phyloP scores from a whole-genome alignment of 208 protist genomes.

The Angomonas ambiguus region DNA sequence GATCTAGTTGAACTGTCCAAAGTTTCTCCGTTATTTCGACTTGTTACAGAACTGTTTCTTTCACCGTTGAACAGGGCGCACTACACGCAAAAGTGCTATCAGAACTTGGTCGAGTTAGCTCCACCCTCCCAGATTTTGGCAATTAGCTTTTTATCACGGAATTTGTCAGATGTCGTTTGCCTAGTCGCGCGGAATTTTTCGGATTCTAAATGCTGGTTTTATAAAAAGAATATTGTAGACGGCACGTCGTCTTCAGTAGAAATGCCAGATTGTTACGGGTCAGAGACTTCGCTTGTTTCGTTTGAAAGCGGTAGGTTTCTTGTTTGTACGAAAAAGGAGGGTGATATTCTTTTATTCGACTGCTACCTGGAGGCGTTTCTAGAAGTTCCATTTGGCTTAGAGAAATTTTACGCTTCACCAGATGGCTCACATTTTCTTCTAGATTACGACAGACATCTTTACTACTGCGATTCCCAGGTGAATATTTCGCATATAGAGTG shows the following conservation, averaged over 20 bases:
- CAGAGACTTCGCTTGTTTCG: slow-evolving; percentile 25
- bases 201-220: slow-evolving; percentile 8
- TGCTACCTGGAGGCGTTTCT: slow-evolving; percentile 36
- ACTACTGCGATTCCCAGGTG: slow-evolving; percentile 24
- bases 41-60: slow-evolving; percentile 24
- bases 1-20: slow-evolving; percentile 40
- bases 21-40: slow-evolving; percentile 33
- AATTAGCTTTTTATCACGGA: slow-evolving; percentile 26
- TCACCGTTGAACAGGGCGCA: slow-evolving; percentile 33
- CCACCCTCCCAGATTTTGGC: slow-evolving; percentile 50
- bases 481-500: background rate
- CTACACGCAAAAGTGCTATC: slow-evolving; percentile 25
- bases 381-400: slow-evolving; percentile 40
- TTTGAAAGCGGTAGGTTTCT: slow-evolving; percentile 60
- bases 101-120: slow-evolving; percentile 42
- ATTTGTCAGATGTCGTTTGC: slow-evolving; percentile 25
- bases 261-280: slow-evolving; percentile 43
- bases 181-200: slow-evolving; percentile 27
- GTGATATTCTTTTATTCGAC: slow-evolving; percentile 48
- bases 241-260: slow-evolving; percentile 2
- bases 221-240: background rate
- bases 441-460: slow-evolving; percentile 35
- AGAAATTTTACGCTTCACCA: slow-evolving; percentile 54
- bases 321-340: slow-evolving; percentile 38
- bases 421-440: slow-evolving; percentile 35